A percentile compares a stretch with the other conserved stretches of the same genome.
Conservation (phyloP, 139 green algal genomes). For the Coelastrella sp. region DNA sequence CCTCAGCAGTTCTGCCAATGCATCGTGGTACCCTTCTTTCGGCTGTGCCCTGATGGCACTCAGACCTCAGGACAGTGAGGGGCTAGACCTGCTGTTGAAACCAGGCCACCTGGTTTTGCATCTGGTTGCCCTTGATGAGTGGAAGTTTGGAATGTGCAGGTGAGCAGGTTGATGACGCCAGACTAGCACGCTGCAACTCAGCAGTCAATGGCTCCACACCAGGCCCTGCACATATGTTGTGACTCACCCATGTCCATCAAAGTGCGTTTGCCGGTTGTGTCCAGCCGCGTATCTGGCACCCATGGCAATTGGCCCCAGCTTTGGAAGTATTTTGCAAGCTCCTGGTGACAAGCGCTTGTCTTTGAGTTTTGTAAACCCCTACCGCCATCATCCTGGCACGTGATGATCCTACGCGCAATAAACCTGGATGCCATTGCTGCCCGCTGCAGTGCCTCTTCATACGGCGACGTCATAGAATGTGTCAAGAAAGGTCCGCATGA, state of each 20-base stretch:
- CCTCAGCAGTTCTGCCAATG: not conserved
- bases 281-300: no score
- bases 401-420: no score
- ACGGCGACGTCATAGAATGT: not conserved
- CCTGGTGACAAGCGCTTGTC: no score
- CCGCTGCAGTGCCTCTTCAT: no score
- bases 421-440: no score
- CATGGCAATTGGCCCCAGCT: no score
- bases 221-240: not conserved
- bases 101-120: not conserved
- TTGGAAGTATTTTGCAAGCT: no score
- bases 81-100: not conserved
- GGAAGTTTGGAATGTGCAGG: constrained; percentile 25
- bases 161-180: not conserved
- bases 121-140: constrained; percentile 31
- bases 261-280: not conserved
- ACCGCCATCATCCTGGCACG: no score
- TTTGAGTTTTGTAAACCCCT: no score
- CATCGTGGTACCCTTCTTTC: not conserved
- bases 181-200: not conserved
- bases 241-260: not conserved
- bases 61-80: not conserved
- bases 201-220: not conserved
- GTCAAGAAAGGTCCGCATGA: not conserved
- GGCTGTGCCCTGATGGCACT: constrained; percentile 23